A percentile compares a stretch with the other conserved stretches of the same genome.
Conservation (phyloP, 192 early-diverging fungal species). For the Coemansia javaensis region DNA sequence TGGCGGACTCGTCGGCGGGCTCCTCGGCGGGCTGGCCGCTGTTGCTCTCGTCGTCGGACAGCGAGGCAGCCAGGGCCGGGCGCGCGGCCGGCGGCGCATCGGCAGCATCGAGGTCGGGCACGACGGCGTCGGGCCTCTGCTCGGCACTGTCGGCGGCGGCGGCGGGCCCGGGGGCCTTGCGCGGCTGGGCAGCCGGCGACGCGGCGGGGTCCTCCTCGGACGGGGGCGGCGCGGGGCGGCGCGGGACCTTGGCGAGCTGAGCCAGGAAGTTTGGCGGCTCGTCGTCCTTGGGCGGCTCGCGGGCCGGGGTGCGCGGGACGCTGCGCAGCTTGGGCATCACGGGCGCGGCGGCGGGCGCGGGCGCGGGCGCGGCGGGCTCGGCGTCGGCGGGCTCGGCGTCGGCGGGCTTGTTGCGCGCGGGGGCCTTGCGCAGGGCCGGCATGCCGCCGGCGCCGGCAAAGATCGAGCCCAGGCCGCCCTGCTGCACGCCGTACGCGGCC, state of each 20-base stretch:
- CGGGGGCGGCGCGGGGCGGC: constrained; percentile 9
- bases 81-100: not conserved
- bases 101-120: not conserved
- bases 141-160: constrained; percentile 18
- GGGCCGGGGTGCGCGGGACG: constrained; percentile 18
- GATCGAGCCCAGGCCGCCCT: constrained; percentile 71
- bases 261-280: constrained; percentile 41
- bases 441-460: constrained; percentile 63
- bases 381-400: constrained; percentile 20
- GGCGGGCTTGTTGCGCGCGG: constrained; percentile 49
- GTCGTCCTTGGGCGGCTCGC: constrained; percentile 24
- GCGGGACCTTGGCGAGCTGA: constrained; percentile 37
- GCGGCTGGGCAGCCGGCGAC: constrained; percentile 21
- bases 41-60: not conserved
- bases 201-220: constrained; percentile 20
- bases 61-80: not conserved
- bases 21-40: not conserved
- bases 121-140: constrained; percentile 14
- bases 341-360: constrained; percentile 15
- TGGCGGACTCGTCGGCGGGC: not conserved
- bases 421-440: constrained; percentile 61
- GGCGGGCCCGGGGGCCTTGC: constrained; percentile 9
- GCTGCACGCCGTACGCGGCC: constrained; percentile 72
- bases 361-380: constrained; percentile 6
- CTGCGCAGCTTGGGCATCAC: constrained; percentile 47